Conservation (phyloP, 1,284 basidiomycete species). For the Papiliotrema laurentii region DNA sequence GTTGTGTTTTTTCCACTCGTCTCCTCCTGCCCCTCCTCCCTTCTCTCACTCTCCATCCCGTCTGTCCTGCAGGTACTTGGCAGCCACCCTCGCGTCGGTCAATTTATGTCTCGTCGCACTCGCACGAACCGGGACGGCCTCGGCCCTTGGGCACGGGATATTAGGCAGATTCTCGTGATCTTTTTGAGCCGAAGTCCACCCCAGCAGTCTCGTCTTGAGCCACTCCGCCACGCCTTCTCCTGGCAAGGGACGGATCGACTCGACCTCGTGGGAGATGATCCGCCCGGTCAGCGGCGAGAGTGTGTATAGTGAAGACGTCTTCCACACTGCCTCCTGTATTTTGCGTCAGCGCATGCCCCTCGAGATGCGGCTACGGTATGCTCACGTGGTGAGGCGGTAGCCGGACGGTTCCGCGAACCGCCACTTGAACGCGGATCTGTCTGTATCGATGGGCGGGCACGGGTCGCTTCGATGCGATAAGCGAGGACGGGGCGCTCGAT, state of each 20-base stretch:
- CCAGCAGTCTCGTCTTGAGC: constrained; percentile 38
- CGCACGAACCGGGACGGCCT: constrained; percentile 10
- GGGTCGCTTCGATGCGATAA: constrained; percentile 12
- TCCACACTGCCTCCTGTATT: constrained; percentile 36
- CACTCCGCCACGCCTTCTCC: constrained; percentile 47
- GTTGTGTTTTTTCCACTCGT: too few species aligned
- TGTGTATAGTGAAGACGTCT: constrained; percentile 46
- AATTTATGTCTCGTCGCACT: too few species aligned
- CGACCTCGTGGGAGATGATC: constrained; percentile 45
- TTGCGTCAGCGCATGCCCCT: neutral
- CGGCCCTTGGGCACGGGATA: constrained; percentile 20
- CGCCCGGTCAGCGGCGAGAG: constrained; percentile 47
- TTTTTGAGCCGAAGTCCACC: constrained; percentile 23
- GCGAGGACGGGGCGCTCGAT: neutral
- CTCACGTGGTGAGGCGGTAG: constrained; percentile 40
- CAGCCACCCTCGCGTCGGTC: too few species aligned
- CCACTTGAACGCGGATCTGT: constrained; percentile 42
- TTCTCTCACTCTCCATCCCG: too few species aligned
- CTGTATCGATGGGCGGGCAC: constrained; percentile 29
- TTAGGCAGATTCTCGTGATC: constrained; percentile 11
- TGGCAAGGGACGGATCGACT: constrained; percentile 47
- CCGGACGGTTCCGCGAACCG: constrained; percentile 35
- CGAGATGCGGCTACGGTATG: neutral
- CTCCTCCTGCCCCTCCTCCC: too few species aligned
- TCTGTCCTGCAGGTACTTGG: too few species aligned